Base-by-base conservation (phyloP, 129 eudicot species). In the Arctium minus region DNA sequence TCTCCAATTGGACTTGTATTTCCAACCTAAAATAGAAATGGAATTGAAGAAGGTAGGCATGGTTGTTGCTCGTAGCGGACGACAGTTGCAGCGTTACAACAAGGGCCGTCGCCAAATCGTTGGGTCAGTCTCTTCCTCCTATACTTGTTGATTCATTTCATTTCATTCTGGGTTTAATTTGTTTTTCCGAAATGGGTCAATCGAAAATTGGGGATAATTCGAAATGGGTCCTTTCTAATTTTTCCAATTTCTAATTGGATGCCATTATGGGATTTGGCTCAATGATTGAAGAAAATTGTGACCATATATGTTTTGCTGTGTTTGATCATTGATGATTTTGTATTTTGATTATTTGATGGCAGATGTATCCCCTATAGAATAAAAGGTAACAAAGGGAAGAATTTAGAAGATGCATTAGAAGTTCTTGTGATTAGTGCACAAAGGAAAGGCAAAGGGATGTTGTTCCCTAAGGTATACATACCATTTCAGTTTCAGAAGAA, bases 281-380 rank as follows among this genome's bases (percentile, higher is more conserved):
- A 8, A 42, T 42, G 60, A 74, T 32, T 37, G 60, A 74, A 74
- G 62, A 39, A 74, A 74, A 8, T 1, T n/a, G 15, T 38, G 8
- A 42, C 10, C 48, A 5, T 5, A 39, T 39, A 2, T 46, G 6
- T 46, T 40, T 40, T 40, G 9, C 9, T 40, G 9, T 40, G 46
- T 40, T 40, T 40, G 32, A n/a, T 67, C 8, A 31, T 69, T 18
- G 17, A 11, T 22, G 36, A 33, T 33, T 27, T 27, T 17, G 32
- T 39, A 6, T 39, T 73, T 37, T 2, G 18, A 9, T 8, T n/a
- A 6, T 60, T 31, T 73, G 0, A 64, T 77, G 82, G 80, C 92
- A 93, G 98, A 89, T 93, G 98, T 76, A 91, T 93, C 5, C 98
- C 98, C 8, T 93, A 93, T 29, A 88, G 98, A 88, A 91, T 79